Percentiles rank a stretch among this genome's conserved stretches.
Conservation (phyloP, 345 rosid species). For the Theobroma cacao region DNA sequence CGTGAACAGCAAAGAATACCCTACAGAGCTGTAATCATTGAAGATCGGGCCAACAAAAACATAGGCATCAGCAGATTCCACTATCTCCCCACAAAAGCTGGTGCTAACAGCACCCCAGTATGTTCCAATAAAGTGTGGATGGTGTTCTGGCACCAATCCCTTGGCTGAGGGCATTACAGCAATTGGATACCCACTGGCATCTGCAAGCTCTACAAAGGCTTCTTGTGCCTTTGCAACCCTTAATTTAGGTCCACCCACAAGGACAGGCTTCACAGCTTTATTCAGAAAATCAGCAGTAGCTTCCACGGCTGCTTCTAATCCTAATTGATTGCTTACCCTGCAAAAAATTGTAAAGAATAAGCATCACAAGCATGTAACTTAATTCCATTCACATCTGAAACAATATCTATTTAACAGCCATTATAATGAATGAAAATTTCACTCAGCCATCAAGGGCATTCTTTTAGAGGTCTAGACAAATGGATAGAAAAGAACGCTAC, state of each 20-base stretch:
- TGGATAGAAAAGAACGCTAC: not conserved
- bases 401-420: not conserved
- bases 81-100: slow-evolving; percentile 59
- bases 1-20: slow-evolving; percentile 64
- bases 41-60: slow-evolving; percentile 71
- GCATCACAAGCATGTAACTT: not conserved
- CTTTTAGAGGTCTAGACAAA: not conserved
- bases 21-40: slow-evolving; percentile 75
- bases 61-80: slow-evolving; percentile 80
- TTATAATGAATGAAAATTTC: not conserved
- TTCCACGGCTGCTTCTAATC: slow-evolving; percentile 73
- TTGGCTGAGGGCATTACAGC: slow-evolving; percentile 71
- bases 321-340: slow-evolving; percentile 65
- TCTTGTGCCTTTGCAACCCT: slow-evolving; percentile 56
- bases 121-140: slow-evolving; percentile 67
- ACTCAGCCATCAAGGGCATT: not conserved
- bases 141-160: slow-evolving; percentile 62
- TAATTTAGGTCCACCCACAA: slow-evolving; percentile 64
- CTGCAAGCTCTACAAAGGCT: slow-evolving; percentile 51
- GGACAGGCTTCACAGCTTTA: slow-evolving; percentile 73
- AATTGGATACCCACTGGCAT: slow-evolving; percentile 53
- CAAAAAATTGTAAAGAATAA: slow-evolving; percentile 16
- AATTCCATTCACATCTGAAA: not conserved
- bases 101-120: slow-evolving; percentile 84
- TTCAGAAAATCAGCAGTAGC: slow-evolving; percentile 61